These are phyloP conservation scores for Wallemia ichthyophaga DNA, from an alignment of 1,284 basidiomycete species.

Conservation along the genomic window DNA sequence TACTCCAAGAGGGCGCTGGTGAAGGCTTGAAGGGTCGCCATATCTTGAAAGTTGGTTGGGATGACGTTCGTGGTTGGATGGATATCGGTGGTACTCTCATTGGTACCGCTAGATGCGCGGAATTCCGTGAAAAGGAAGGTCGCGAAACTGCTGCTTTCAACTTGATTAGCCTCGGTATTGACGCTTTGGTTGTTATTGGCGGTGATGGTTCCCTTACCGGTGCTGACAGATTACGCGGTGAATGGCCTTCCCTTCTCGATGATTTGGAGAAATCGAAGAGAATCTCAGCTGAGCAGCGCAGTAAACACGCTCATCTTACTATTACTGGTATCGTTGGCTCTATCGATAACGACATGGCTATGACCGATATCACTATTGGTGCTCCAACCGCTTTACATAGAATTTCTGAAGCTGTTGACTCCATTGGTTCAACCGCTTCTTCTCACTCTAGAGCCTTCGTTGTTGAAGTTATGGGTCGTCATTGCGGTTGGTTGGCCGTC, in stretches of 20 bases:
- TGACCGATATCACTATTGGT: conserved; percentile 91
- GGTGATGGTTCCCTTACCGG: conserved; percentile 90
- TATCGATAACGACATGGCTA: conserved; percentile 96
- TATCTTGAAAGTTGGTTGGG: conserved; percentile 91
- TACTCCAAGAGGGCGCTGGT: conserved; percentile 68
- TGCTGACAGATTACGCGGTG: conserved; percentile 68
- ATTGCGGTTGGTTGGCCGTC: conserved; percentile 90
- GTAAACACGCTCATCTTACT: conserved; percentile 47
- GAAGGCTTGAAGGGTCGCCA: conserved; percentile 66
- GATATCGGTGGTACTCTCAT: conserved; percentile 73
- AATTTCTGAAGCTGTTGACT: conserved; percentile 92
- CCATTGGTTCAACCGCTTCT: conserved; percentile 82
- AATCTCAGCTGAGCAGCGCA: conserved; percentile 44
- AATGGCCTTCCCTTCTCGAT: conserved; percentile 64
- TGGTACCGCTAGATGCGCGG: conserved; percentile 66
- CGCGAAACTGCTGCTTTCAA: conserved; percentile 62
- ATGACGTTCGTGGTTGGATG: conserved; percentile 88
- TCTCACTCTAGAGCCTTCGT: conserved; percentile 95
- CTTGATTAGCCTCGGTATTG: conserved; percentile 80
- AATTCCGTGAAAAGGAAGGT: conserved; percentile 66
- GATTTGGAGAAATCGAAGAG: conserved; percentile 31
- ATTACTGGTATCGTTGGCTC: conserved; percentile 93
- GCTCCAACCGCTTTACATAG: conserved; percentile 80
- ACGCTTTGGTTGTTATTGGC: conserved; percentile 83
- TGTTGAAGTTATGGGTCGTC: conserved; percentile 92